Percentiles rank a stretch among this genome's conserved stretches.
These are phyloP conservation scores for Aspergillus fumigatiaffinis DNA, from an alignment of 2,329 filamentous ascomycete genomes.

Conservation along the genomic window DNA sequence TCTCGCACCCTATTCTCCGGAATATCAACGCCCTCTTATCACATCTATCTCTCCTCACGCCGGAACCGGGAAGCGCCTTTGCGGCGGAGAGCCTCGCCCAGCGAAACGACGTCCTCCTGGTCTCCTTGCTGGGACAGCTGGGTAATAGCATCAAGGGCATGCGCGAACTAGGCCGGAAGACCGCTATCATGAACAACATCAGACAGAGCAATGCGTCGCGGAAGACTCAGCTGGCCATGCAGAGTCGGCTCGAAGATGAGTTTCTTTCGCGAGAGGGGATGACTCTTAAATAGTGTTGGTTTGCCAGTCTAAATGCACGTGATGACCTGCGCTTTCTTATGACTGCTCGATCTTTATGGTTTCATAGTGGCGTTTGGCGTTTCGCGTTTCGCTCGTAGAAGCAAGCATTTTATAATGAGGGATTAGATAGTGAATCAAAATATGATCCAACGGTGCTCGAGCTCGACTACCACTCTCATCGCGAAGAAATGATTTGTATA, in stretches of 20 bases:
- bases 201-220: constrained; percentile 18
- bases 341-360: background rate
- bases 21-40: constrained; percentile 83
- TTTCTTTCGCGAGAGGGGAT: constrained; percentile 16
- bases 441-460: background rate
- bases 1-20: constrained; percentile 71
- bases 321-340: background rate
- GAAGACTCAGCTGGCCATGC: constrained; percentile 20
- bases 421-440: background rate
- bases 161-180: constrained; percentile 73
- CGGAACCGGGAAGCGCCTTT: constrained; percentile 63
- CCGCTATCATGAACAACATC: constrained; percentile 52
- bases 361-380: constrained; percentile 1
- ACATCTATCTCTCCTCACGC: constrained; percentile 75
- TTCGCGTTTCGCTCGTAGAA: background rate
- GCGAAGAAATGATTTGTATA: background rate
- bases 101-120: constrained; percentile 76
- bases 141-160: constrained; percentile 68
- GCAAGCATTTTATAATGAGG: background rate
- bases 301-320: background rate
- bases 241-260: constrained; percentile 28
- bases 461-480: background rate
- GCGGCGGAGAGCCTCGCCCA: constrained; percentile 69
- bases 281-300: constrained; percentile 1
- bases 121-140: constrained; percentile 70